phyloP scores from a whole-genome alignment of 1,284 basidiomycete genomes.

The Trichosporon sp. region DNA sequence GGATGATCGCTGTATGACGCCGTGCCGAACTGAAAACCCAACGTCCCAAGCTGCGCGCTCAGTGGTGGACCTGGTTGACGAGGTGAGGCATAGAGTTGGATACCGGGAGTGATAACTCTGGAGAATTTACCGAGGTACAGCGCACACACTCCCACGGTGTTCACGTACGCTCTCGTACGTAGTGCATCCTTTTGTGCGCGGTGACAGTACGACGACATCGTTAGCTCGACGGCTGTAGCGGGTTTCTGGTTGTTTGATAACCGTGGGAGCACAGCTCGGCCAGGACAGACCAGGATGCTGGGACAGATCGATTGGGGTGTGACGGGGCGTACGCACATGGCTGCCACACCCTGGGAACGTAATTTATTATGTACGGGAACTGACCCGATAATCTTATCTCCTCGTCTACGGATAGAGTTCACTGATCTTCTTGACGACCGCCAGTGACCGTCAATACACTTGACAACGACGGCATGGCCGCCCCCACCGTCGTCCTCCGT shows the following conservation, averaged over 20 bases:
- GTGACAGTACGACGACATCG: not conserved
- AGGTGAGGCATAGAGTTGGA: not conserved
- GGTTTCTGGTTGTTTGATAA: not conserved
- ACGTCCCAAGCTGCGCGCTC: not conserved
- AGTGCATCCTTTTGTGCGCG: not conserved
- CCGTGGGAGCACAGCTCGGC: not conserved
- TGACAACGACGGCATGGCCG: not conserved
- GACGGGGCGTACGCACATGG: not conserved
- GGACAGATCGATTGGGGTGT: not conserved
- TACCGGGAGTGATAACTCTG: not conserved
- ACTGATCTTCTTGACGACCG: not conserved
- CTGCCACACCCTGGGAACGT: not conserved
- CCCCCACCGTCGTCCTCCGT: not conserved
- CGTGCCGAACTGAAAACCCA: not conserved
- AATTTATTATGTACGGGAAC: conserved; percentile 1
- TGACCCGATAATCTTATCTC: conserved; percentile 6
- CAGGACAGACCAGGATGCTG: not conserved
- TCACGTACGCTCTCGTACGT: not conserved
- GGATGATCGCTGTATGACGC: not conserved
- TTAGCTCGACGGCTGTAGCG: not conserved
- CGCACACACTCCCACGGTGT: not conserved
- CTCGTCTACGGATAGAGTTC: not conserved
- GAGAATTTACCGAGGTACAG: not conserved
- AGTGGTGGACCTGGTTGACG: not conserved
- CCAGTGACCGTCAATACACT: not conserved